These are phyloP conservation scores for Rhytidiadelphus loreus DNA, from an alignment of 225 moss, liverwort and hornwort genomes.

Conservation along the genomic window DNA sequence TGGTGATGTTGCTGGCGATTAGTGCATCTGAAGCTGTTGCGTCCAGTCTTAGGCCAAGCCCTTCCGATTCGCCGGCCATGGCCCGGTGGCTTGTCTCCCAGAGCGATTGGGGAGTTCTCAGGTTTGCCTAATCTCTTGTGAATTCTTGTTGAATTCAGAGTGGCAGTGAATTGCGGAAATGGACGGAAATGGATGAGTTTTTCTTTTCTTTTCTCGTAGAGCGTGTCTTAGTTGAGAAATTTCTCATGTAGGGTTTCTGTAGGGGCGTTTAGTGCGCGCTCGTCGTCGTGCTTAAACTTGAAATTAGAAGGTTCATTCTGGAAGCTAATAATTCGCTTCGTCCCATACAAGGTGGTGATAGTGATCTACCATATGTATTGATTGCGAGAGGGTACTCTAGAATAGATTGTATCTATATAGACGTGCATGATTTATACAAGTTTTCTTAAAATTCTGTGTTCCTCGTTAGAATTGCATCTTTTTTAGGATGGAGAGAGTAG, in stretches of 20 bases:
- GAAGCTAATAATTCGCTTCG: background rate
- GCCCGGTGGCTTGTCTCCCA: constrained; percentile 82
- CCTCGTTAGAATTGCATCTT: background rate
- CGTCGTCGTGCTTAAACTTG: background rate
- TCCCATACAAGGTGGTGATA: background rate
- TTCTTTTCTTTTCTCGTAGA: background rate
- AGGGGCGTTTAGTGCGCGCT: background rate
- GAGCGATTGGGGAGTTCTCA: constrained; percentile 85
- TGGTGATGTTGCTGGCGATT: background rate
- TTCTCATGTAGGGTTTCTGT: background rate
- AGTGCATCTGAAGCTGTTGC: background rate
- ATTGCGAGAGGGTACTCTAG: background rate
- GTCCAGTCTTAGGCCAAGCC: constrained; percentile 30
- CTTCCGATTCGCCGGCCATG: constrained; percentile 69
- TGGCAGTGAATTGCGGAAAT: too few relatives aligned
- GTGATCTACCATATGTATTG: background rate
- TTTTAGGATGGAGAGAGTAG: background rate
- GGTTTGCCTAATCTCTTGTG: constrained; percentile 16
- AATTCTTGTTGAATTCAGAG: background rate
- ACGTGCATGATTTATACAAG: background rate
- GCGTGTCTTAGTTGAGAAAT: background rate
- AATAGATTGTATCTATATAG: background rate
- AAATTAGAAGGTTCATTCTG: background rate
- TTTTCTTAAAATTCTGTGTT: background rate
- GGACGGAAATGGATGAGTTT: background rate